These are phyloP conservation scores for Sarocladium oryzae DNA, from an alignment of 2,329 filamentous ascomycete species.

Conservation along the genomic window DNA sequence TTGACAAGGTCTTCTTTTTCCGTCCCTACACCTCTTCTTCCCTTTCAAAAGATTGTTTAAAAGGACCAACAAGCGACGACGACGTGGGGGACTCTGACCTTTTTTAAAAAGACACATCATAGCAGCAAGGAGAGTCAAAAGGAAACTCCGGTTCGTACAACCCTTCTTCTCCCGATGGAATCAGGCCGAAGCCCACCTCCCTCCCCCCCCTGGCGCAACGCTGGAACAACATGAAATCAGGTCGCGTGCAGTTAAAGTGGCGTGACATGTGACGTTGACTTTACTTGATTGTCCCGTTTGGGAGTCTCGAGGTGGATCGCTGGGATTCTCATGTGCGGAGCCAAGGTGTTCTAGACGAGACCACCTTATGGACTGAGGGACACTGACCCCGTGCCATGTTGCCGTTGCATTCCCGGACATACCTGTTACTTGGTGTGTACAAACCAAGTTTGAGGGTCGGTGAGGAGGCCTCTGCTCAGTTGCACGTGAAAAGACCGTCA, in stretches of 20 bases:
- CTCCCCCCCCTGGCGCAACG: not conserved
- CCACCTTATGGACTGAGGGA: too few species aligned
- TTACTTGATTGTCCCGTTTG: slow-evolving; percentile 6
- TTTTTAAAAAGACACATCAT: not conserved
- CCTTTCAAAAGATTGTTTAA: not conserved
- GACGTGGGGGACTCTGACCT: not conserved
- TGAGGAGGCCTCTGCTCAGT: too few species aligned
- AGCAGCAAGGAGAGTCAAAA: not conserved
- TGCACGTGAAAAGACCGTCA: too few species aligned
- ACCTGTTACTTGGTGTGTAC: too few species aligned
- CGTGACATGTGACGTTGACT: slow-evolving; percentile 8
- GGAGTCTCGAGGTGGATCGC: slow-evolving; percentile 2
- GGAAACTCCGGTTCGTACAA: not conserved
- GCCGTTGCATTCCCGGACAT: slow-evolving; percentile 4
- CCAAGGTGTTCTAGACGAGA: slow-evolving; percentile 4
- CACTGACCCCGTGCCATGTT: not conserved
- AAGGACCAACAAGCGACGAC: not conserved
- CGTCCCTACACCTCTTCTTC: not conserved
- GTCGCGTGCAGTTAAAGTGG: slow-evolving; percentile 9
- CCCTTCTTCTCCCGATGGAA: not conserved
- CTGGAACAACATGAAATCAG: not conserved
- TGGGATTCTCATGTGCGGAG: not conserved
- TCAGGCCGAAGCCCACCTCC: not conserved
- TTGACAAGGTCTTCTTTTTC: not conserved
- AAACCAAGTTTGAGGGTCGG: too few species aligned